phyloP scores from a whole-genome alignment of 805 yeast species.

The Brettanomyces sp. region DNA sequence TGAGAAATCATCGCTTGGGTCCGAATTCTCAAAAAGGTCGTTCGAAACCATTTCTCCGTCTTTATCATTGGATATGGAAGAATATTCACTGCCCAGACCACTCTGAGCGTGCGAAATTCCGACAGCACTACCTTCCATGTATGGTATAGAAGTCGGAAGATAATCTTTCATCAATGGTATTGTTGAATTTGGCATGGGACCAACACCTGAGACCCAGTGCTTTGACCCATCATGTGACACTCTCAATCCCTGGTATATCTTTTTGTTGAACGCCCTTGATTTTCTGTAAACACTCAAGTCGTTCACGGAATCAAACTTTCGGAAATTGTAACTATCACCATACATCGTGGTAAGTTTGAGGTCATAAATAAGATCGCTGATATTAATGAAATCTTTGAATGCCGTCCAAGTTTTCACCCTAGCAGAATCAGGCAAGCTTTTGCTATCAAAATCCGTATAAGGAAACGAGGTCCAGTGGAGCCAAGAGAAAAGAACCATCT shows the following conservation, averaged over 20 bases:
- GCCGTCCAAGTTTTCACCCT: conserved; percentile 57
- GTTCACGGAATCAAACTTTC: conserved; percentile 71
- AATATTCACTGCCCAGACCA: not conserved
- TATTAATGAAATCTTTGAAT: conserved; percentile 64
- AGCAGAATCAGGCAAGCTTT: conserved; percentile 57
- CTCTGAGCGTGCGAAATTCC: not conserved
- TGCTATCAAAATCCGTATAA: conserved; percentile 57
- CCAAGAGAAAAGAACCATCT: conserved; percentile 74
- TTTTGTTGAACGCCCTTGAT: conserved; percentile 41
- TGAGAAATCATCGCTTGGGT: conserved; percentile 20
- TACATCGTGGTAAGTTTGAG: conserved; percentile 56
- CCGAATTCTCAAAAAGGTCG: not conserved
- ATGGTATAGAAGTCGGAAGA: not conserved
- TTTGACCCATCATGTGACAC: conserved; percentile 73
- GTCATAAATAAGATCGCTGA: conserved; percentile 73
- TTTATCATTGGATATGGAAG: too few species aligned
- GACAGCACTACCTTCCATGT: not conserved
- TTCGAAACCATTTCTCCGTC: not conserved
- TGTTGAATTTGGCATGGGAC: not conserved
- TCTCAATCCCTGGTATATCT: conserved; percentile 76
- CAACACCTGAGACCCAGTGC: conserved; percentile 56
- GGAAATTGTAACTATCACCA: conserved; percentile 70
- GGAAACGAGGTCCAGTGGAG: conserved; percentile 88
- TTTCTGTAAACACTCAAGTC: conserved; percentile 16
- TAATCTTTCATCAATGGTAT: not conserved